Conservation (phyloP, 345 rosid species). For the Erodium maritimum region DNA sequence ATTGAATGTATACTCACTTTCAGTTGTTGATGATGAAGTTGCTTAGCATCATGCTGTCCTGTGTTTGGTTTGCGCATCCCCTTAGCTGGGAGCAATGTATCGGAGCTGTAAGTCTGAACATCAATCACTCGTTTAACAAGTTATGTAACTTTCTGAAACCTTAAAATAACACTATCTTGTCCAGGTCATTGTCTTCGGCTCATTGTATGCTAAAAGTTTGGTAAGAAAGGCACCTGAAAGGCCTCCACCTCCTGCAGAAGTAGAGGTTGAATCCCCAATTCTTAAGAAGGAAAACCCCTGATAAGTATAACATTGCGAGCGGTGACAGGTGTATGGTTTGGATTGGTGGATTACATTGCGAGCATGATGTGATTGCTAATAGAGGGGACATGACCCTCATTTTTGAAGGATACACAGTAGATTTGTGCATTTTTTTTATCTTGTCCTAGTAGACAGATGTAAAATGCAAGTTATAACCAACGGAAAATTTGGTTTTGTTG, state of each 20-base stretch:
- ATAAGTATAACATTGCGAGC: too few relatives aligned
- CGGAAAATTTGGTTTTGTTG: too few relatives aligned
- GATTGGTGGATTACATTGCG: too few relatives aligned
- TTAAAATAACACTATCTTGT: constrained; percentile 4
- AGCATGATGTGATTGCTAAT: too few relatives aligned
- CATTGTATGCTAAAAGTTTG: constrained; percentile 55
- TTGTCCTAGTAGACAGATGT: too few relatives aligned
- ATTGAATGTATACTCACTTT: not conserved
- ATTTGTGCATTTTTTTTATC: too few relatives aligned
- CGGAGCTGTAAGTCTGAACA: constrained; percentile 54
- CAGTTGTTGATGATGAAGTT: constrained; percentile 30
- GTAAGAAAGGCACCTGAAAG: constrained; percentile 25
- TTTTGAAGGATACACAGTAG: too few relatives aligned
- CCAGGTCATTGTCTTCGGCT: constrained; percentile 65
- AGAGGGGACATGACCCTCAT: too few relatives aligned
- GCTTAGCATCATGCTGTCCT: constrained; percentile 85
- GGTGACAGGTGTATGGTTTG: too few relatives aligned
- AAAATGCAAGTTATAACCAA: too few relatives aligned
- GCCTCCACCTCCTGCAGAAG: constrained; percentile 27
- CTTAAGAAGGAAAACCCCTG: not conserved
- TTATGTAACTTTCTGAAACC: too few relatives aligned
- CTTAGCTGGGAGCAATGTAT: constrained; percentile 86
- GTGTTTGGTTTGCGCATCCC: constrained; percentile 80
- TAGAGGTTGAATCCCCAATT: constrained; percentile 24
- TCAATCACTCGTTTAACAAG: not conserved